Conservation (phyloP, 1,284 basidiomycete genomes). For the Uromyces viciae-fabae region DNA sequence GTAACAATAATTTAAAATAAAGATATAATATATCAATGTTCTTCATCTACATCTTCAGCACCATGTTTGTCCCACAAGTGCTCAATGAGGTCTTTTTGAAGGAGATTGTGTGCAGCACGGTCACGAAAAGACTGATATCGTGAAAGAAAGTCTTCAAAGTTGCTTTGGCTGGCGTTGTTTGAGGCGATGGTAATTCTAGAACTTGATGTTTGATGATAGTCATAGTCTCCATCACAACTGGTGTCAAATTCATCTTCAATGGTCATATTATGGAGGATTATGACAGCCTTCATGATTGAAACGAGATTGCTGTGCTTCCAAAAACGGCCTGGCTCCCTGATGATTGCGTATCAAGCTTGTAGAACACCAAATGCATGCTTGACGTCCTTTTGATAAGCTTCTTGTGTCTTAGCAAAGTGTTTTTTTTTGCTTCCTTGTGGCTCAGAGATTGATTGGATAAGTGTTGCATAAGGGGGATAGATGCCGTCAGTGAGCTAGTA, state of each 20-base stretch:
- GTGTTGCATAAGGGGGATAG: background rate
- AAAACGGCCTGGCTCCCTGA: background rate
- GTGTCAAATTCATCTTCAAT: background rate
- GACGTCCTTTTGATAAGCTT: background rate
- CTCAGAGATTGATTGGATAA: background rate
- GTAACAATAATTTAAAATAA: too few relatives aligned
- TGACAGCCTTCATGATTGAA: background rate
- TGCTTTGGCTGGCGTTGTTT: background rate
- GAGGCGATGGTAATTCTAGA: background rate
- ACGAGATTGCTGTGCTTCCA: background rate
- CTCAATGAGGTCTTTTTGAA: background rate
- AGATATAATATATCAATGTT: too few relatives aligned
- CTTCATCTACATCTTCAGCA: background rate
- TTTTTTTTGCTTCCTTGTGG: background rate
- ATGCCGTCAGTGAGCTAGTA: background rate
- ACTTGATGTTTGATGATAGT: background rate
- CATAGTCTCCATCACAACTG: background rate
- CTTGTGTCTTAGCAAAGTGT: background rate
- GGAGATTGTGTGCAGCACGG: background rate
- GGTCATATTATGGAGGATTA: background rate
- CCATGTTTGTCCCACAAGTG: background rate
- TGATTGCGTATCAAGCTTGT: background rate
- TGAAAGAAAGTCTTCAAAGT: background rate
- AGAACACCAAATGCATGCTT: constrained; percentile 12
- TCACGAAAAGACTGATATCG: background rate